phyloP scores from a whole-genome alignment of 2,329 filamentous ascomycete species.

The Sphaerulina musiva region DNA sequence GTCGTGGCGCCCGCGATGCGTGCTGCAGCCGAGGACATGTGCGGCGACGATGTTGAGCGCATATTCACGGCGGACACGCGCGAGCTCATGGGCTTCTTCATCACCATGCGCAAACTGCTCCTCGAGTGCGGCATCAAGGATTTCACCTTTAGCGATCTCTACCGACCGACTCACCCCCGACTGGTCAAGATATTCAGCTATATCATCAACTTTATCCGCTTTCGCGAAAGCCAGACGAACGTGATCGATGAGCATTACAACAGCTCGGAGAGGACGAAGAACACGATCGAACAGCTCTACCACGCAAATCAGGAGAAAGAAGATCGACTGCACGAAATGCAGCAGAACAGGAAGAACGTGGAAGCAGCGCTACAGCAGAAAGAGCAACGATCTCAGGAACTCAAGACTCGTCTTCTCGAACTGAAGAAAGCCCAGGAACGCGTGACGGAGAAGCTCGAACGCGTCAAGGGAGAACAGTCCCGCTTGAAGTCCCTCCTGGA shows the following conservation, averaged over 20 bases:
- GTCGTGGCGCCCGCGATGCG: conserved; percentile 93
- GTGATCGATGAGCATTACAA: conserved; percentile 93
- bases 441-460: conserved; percentile 74
- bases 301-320: conserved; percentile 83
- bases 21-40: conserved; percentile 81
- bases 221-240: conserved; percentile 82
- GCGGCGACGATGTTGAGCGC: conserved; percentile 69
- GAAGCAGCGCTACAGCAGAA: conserved; percentile 79
- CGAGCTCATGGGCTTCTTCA: conserved; percentile 93
- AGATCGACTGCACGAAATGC: conserved; percentile 70
- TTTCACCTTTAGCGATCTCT: conserved; percentile 87
- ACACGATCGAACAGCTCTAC: conserved; percentile 79
- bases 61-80: conserved; percentile 79
- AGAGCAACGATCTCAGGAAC: conserved; percentile 74
- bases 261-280: conserved; percentile 77
- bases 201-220: conserved; percentile 97
- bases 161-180: conserved; percentile 81
- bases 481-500: conserved; percentile 67
- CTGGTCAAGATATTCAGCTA: conserved; percentile 95
- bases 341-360: conserved; percentile 69
- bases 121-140: conserved; percentile 84
- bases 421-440: conserved; percentile 74
- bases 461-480: conserved; percentile 71
- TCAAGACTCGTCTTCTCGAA: conserved; percentile 75
- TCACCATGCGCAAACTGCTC: conserved; percentile 71